Conservation (phyloP, 768 basidiomycete species). For the Glaciozyma antarctica region DNA sequence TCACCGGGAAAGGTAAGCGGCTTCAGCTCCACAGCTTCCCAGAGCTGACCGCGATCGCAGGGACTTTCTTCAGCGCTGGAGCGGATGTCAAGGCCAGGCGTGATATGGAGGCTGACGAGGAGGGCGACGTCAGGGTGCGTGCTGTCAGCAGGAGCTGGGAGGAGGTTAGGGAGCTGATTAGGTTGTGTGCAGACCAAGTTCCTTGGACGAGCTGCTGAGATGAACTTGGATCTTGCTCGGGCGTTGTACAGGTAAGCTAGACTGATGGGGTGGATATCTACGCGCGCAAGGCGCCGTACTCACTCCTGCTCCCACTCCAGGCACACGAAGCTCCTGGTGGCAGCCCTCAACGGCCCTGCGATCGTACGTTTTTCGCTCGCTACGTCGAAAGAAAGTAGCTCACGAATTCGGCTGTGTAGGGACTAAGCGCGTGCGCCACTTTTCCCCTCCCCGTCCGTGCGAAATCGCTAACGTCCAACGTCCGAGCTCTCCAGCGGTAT, state of each 20-base stretch:
- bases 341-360: conserved; percentile 64
- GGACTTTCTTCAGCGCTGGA: conserved; percentile 10
- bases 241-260: background rate
- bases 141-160: background rate
- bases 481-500: too few relatives aligned
- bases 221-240: conserved; percentile 21
- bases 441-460: conserved; percentile 35
- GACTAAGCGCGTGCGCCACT: conserved; percentile 44
- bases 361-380: conserved; percentile 39
- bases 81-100: conserved; percentile 25
- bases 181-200: conserved; percentile 1
- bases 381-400: too few relatives aligned
- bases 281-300: too few relatives aligned
- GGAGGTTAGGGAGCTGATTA: background rate
- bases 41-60: background rate
- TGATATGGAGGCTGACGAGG: background rate
- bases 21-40: background rate
- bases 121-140: conserved; percentile 7
- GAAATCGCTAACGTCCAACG: too few relatives aligned
- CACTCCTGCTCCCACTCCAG: conserved; percentile 20
- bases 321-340: conserved; percentile 60
- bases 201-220: conserved; percentile 8
- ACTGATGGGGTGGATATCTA: too few relatives aligned
- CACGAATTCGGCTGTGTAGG: conserved; percentile 31
- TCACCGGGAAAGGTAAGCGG: conserved; percentile 21